These are phyloP conservation scores for Hypoxylon sp. DNA, from an alignment of 2,329 filamentous ascomycete species.

Conservation along the genomic window DNA sequence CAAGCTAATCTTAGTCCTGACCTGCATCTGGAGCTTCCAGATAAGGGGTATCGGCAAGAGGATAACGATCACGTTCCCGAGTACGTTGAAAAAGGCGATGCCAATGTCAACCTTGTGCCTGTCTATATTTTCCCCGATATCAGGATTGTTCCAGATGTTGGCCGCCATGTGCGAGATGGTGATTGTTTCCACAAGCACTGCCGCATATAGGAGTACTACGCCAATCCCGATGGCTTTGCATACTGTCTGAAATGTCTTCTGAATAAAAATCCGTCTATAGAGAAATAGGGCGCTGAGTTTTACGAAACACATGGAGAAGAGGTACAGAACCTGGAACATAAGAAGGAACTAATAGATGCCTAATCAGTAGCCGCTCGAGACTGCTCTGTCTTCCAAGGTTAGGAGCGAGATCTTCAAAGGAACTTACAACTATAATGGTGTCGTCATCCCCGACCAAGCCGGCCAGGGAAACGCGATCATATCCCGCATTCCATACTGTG, in stretches of 20 bases:
- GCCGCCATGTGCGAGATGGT: slow-evolving; percentile 42
- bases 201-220: slow-evolving; percentile 46
- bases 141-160: slow-evolving; percentile 50
- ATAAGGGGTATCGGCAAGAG: slow-evolving; percentile 63
- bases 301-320: slow-evolving; percentile 52
- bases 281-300: slow-evolving; percentile 57
- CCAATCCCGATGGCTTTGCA: slow-evolving; percentile 40
- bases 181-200: slow-evolving; percentile 40
- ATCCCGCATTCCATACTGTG: slow-evolving; percentile 19
- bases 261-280: slow-evolving; percentile 54
- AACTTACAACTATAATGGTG: slow-evolving; percentile 16
- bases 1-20: slow-evolving; percentile 59
- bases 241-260: slow-evolving; percentile 27
- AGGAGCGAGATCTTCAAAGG: background rate
- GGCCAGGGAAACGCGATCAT: background rate
- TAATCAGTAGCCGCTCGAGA: background rate
- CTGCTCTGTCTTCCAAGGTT: background rate
- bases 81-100: slow-evolving; percentile 59
- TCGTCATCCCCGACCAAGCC: background rate
- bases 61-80: slow-evolving; percentile 63
- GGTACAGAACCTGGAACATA: slow-evolving; percentile 53
- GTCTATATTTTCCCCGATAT: slow-evolving; percentile 37
- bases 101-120: slow-evolving; percentile 53
- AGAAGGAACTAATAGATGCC: slow-evolving; percentile 49
- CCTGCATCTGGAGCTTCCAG: slow-evolving; percentile 61